Base-by-base conservation (phyloP, 1,284 basidiomycete genomes). In the Fereydounia khargensis region DNA sequence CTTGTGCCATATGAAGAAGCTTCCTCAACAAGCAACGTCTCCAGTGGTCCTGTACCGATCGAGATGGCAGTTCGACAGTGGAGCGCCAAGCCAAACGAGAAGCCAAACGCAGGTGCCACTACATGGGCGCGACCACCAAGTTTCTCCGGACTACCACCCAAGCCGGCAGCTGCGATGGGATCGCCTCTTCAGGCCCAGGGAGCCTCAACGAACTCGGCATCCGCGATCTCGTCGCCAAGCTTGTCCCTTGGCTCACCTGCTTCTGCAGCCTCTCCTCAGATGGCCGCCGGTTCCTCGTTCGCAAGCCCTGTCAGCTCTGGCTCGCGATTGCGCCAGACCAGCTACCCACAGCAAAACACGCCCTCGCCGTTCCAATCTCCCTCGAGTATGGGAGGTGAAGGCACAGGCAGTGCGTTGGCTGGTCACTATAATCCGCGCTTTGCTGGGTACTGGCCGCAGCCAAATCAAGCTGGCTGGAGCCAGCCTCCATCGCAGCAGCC, bases 341-440 rank as follows among this genome's bases (percentile, higher is more conserved):
- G n/a, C n/a, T n/a, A n/a, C n/a, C n/a, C n/a, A n/a, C n/a, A n/a
- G n/a, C n/a, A n/a, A n/a, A n/a, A n/a, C n/a, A n/a, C n/a, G n/a
- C n/a, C n/a, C 28, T 5, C 14, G 28, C 13, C 28, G 28, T 5
- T 30, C 17, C 13, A 14, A 30, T 13, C 13, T 11, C 28, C 28
- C 28, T 6, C 6, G 6, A 6, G 28, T 11, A 11, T 30, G 4
- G 55, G 38, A 27, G 36, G 34, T 19, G 48, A 21, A 11, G 44
- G 35, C n/a, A 32, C 42, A 2, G 30, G 35, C 7, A 3, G 42
- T 14, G 42, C 25, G 18, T 35, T 39, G 25, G 32, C 50, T 3
- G 53, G 53, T 4, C 58, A 61, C 23, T 61, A 55, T 39, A 61
- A 61, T 16, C 58, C 58, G 0, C 53, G 46, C 4, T 61, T 56